These are phyloP conservation scores for Solanum lignicaule DNA, from an alignment of 257 asterid species.

Conservation along the genomic window DNA sequence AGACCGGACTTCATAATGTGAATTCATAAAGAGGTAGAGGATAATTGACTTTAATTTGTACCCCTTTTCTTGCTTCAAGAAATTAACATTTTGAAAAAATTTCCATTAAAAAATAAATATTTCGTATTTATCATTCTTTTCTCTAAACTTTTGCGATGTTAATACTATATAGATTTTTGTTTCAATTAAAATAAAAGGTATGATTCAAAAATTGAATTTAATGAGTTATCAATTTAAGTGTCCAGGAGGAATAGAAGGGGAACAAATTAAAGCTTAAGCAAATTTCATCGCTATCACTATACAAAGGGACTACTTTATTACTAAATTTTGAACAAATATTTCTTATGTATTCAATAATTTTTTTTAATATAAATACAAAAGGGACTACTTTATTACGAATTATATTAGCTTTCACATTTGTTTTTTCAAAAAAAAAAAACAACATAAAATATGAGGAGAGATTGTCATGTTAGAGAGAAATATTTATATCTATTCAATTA, in stretches of 20 bases:
- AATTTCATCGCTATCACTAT: background rate
- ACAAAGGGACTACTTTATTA: background rate
- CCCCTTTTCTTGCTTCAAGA: background rate
- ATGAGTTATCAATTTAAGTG: background rate
- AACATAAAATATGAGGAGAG: background rate
- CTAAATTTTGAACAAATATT: background rate
- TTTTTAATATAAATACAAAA: background rate
- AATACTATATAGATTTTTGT: background rate
- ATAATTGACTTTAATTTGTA: background rate
- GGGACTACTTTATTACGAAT: too few species aligned
- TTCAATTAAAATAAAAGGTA: background rate
- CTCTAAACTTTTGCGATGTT: background rate
- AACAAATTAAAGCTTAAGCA: background rate
- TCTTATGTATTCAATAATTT: background rate
- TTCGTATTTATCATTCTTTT: background rate
- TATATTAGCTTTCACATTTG: too few species aligned
- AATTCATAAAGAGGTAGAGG: background rate
- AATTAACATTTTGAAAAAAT: background rate
- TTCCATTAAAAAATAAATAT: background rate
- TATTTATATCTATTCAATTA: background rate
- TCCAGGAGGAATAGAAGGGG: background rate
- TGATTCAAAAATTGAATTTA: background rate
- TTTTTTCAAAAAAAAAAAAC: too few species aligned
- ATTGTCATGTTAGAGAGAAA: background rate
- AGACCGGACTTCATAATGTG: background rate